Evolutionary conservation across 1,139 yeast genomes (phyloP).

Genomic region (Suhomyces panamericanus): DNA sequence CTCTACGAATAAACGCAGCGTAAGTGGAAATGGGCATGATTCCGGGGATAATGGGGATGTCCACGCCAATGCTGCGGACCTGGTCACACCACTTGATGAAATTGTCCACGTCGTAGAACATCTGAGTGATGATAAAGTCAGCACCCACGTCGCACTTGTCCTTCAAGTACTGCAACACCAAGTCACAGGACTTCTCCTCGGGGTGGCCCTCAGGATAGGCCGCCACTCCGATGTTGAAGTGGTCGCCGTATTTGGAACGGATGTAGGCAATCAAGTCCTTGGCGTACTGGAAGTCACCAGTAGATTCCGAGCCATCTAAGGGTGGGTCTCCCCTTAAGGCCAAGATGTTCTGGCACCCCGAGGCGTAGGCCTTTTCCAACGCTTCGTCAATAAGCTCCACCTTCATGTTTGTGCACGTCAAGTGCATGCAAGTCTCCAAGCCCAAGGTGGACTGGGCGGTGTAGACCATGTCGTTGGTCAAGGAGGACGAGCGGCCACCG

Average conservation of each 20-base stretch:
- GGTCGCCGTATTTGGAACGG: conserved; percentile 55
- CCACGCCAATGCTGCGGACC: conserved; percentile 73
- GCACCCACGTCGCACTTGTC: conserved; percentile 94
- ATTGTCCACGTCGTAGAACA: conserved; percentile 84
- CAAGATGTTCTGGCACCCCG: conserved; percentile 93
- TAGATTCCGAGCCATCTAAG: conserved; percentile 61
- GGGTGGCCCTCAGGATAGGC: conserved; percentile 81
- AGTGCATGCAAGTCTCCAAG: conserved; percentile 95
- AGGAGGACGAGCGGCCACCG: conserved; percentile 80
- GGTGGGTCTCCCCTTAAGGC: conserved; percentile 83
- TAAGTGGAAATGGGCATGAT: conserved; percentile 97
- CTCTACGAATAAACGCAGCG: conserved; percentile 88
- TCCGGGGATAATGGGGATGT: conserved; percentile 91
- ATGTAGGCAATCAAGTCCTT: conserved; percentile 61
- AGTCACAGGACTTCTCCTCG: conserved; percentile 65
- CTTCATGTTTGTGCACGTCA: conserved; percentile 96
- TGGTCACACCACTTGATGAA: conserved; percentile 79
- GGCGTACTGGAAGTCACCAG: conserved; percentile 77
- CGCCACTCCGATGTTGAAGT: conserved; percentile 73
- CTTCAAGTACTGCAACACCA: conserved; percentile 65
- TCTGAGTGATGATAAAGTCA: conserved; percentile 87
- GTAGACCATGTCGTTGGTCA: conserved; percentile 88
- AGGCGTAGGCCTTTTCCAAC: conserved; percentile 74
- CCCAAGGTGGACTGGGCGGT: conserved; percentile 93
- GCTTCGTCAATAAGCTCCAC: conserved; percentile 81